Evolutionary conservation across 2,329 filamentous ascomycete species (phyloP), one percentile per base, ranked within the genome.

Genomic region (Cryphonectria nitschkei): DNA sequence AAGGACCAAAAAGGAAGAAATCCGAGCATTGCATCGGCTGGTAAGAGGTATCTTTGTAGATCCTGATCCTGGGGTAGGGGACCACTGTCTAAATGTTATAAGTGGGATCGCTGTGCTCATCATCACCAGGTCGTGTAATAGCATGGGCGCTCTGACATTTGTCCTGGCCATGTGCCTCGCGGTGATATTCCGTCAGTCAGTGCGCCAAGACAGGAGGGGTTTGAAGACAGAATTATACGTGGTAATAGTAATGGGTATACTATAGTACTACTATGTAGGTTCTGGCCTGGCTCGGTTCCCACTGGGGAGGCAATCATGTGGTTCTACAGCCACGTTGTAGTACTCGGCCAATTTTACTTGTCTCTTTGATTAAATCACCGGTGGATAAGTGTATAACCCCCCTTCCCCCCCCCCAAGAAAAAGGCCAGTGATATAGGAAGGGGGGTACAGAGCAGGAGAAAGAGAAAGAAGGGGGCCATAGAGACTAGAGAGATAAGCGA

Each of bases 31-130:
- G 54, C 29, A 34, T 58, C 26, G 54, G 54, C 32, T 58, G 13
- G 54, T 7, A 34, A 16, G 54, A 58, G 5, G 46, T 50, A 26
- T 50, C 13, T 19, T 2, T 34, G 54, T 16, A 58, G 54, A 58
- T 34, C 54, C 11, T 58, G 54, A 32, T 58, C 26, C 54, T 32
- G 54, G 54, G 54, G 54, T 58, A 58, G 54, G 54, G 54, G 29
- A 58, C 54, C 54, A 58, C 14, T 58, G 54, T 58, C 54, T 5
- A 58, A 29, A 29, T 58, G 54, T 58, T 26, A 58, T 22, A 9
- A 58, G 54, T 34, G 54, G 54, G 14, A 58, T 58, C 29, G 54
- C 54, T 58, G 54, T 34, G 54, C 29, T 19, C 54, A 58, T 19
- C 26, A 34, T 32, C 46, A 50, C 22, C 46, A 22, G 54, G 29